phyloP scores from a whole-genome alignment of 805 yeast species.

The Hanseniaspora mollemarum region DNA sequence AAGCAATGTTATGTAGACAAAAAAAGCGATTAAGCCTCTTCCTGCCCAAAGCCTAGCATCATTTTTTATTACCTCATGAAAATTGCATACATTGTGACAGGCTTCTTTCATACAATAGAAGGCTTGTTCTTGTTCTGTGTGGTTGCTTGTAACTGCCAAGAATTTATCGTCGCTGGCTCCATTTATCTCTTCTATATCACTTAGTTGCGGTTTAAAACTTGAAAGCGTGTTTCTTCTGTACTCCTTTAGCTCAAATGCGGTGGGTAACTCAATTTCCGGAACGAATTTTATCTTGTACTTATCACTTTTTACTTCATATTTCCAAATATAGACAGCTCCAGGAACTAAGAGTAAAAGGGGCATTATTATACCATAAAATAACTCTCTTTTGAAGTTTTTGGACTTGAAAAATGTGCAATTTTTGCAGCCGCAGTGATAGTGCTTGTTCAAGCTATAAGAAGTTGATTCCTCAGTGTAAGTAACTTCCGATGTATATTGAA shows the following conservation, averaged over 20 bases:
- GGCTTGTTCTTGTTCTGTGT: no score
- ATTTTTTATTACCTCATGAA: neutral
- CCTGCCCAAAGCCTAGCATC: neutral
- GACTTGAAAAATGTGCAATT: neutral
- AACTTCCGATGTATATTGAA: neutral
- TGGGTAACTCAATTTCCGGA: neutral
- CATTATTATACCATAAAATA: constrained; percentile 5
- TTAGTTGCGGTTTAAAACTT: neutral
- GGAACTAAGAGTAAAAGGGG: constrained; percentile 10
- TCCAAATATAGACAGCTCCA: neutral
- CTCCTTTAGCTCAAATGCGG: neutral
- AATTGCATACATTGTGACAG: neutral
- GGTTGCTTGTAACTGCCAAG: no score
- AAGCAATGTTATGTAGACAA: neutral
- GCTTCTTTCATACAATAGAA: neutral
- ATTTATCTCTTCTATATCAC: neutral
- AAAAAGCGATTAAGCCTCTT: neutral
- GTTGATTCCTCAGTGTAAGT: constrained; percentile 5
- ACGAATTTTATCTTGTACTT: neutral
- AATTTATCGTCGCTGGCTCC: no score
- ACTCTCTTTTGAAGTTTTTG: neutral
- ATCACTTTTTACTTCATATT: neutral
- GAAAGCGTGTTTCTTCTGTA: neutral
- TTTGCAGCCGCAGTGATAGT: constrained; percentile 5
- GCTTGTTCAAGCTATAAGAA: neutral